Percentiles rank a stretch among this genome's conserved stretches.
These are phyloP conservation scores for Pinus albicaulis DNA, from an alignment of 75 land plant species.

Conservation along the genomic window DNA sequence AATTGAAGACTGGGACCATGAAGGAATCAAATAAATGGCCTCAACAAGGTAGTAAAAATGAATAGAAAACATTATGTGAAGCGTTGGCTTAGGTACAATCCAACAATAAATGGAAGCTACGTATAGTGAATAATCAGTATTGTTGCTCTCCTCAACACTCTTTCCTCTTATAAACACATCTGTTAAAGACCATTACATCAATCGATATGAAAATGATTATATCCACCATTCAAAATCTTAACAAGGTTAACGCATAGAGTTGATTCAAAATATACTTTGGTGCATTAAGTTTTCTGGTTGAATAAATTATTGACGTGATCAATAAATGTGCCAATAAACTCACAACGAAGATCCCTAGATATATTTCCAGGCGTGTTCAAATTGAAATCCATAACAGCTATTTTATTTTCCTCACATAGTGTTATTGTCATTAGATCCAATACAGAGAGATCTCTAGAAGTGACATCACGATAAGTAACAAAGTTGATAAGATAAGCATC, in stretches of 20 bases:
- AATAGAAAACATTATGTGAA: not conserved
- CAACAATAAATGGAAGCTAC: conserved; percentile 4
- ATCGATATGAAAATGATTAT: not conserved
- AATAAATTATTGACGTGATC: conserved; percentile 15
- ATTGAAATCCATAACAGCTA: conserved; percentile 95
- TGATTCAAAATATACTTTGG: not conserved
- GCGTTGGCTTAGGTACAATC: not conserved
- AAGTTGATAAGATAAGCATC: conserved; percentile 68
- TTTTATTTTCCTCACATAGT: conserved; percentile 87
- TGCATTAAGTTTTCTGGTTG: not conserved
- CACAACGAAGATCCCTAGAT: conserved; percentile 74
- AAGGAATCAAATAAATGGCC: no score
- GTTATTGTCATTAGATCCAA: conserved; percentile 97
- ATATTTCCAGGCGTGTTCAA: conserved; percentile 81
- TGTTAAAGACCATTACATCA: not conserved
- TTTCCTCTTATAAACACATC: not conserved
- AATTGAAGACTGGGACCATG: no score
- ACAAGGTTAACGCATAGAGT: not conserved
- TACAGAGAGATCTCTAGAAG: conserved; percentile 80
- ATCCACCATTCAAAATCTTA: not conserved
- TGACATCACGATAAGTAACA: conserved; percentile 81
- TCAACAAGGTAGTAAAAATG: no score
- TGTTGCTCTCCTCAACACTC: not conserved
- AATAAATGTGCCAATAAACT: conserved; percentile 82
- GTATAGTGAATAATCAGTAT: not conserved